Evolutionary conservation across 2,329 filamentous ascomycete genomes (phyloP).

Genomic region (Xylaria sp.): DNA sequence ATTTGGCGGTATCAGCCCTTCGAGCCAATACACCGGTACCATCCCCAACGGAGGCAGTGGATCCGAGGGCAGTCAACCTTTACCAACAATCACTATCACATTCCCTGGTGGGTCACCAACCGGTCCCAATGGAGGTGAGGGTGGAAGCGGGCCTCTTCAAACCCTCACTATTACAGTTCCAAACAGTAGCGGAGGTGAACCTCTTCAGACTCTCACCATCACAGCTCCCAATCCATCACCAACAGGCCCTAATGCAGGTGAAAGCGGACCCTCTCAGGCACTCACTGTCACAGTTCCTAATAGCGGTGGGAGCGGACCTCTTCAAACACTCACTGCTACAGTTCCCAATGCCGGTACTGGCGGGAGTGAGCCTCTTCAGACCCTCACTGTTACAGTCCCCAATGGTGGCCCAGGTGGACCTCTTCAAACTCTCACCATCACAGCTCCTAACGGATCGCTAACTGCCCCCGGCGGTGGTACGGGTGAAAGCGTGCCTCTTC

Average conservation of each 20-base stretch:
- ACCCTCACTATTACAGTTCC: slow-evolving; percentile 32
- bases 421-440: slow-evolving; percentile 17
- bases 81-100: slow-evolving; percentile 47
- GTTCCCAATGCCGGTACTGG: slow-evolving; percentile 8
- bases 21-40: slow-evolving; percentile 39
- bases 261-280: slow-evolving; percentile 20
- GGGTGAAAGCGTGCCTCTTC: slow-evolving; percentile 7
- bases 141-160: slow-evolving; percentile 16
- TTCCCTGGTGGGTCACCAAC: slow-evolving; percentile 38
- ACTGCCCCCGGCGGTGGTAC: background rate
- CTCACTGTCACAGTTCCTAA: slow-evolving; percentile 24
- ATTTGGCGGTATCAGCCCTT: slow-evolving; percentile 35
- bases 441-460: background rate
- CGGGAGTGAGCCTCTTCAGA: slow-evolving; percentile 24
- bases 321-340: slow-evolving; percentile 34
- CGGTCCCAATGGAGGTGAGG: slow-evolving; percentile 11
- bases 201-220: slow-evolving; percentile 24
- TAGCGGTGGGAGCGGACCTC: slow-evolving; percentile 15
- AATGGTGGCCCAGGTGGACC: slow-evolving; percentile 25
- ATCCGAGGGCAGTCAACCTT: slow-evolving; percentile 36
- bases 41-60: slow-evolving; percentile 34
- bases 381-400: slow-evolving; percentile 31
- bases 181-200: slow-evolving; percentile 10
- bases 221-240: slow-evolving; percentile 21
- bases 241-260: slow-evolving; percentile 9